These are phyloP conservation scores for Trichoderma citrinoviride DNA, from an alignment of 2,329 filamentous ascomycete genomes.

Conservation along the genomic window DNA sequence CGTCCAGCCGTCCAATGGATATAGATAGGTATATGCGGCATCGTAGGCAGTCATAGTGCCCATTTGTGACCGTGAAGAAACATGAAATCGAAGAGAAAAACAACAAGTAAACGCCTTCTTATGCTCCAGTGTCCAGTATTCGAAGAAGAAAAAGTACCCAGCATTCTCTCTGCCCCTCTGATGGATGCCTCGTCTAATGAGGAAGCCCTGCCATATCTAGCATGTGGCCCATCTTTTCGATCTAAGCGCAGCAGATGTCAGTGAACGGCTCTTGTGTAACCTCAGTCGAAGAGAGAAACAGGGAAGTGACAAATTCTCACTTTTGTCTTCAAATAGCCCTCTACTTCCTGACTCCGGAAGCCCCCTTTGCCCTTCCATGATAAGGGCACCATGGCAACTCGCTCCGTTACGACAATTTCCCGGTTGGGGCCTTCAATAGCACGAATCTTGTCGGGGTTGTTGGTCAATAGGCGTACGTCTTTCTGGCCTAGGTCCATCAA, in stretches of 20 bases:
- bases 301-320: conserved; percentile 45
- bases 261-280: background rate
- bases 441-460: conserved; percentile 95
- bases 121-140: background rate
- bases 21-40: background rate
- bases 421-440: conserved; percentile 89
- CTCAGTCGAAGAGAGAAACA: background rate
- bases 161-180: background rate
- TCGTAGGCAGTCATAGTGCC: background rate
- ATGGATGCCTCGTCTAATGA: background rate
- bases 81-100: background rate
- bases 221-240: conserved; percentile 87
- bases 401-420: conserved; percentile 82
- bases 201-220: conserved; percentile 50
- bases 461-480: conserved; percentile 82
- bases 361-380: conserved; percentile 87
- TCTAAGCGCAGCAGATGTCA: conserved; percentile 47
- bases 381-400: conserved; percentile 92
- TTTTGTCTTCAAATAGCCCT: conserved; percentile 94
- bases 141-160: background rate
- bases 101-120: conserved; percentile 13
- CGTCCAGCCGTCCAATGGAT: background rate
- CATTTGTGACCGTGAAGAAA: background rate
- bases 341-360: conserved; percentile 82
- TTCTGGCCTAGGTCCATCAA: conserved; percentile 77